phyloP scores from a whole-genome alignment of 2,329 filamentous ascomycete species.

The Epichloe brachyelytri region DNA sequence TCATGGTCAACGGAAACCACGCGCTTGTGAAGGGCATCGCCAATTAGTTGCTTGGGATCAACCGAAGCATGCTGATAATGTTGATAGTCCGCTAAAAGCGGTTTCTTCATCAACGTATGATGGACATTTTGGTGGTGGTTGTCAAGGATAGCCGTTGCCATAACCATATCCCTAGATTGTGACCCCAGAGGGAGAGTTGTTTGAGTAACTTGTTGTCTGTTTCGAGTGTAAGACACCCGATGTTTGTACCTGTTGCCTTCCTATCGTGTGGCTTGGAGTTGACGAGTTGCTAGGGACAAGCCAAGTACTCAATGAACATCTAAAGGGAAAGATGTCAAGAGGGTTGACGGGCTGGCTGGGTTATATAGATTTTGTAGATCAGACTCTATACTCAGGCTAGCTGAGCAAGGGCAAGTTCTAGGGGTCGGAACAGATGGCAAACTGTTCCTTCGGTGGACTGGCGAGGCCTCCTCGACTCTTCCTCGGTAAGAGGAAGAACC shows the following conservation, averaged over 20 bases:
- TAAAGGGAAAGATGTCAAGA: neutral
- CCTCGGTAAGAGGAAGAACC: conserved; percentile 99
- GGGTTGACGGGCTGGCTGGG: neutral
- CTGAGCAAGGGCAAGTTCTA: conserved; percentile 47
- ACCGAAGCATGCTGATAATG: conserved; percentile 28
- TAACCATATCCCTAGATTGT: conserved; percentile 44
- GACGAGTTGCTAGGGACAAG: conserved; percentile 2
- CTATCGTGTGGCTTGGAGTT: neutral
- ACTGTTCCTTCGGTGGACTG: conserved; percentile 81
- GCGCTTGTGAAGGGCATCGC: conserved; percentile 73
- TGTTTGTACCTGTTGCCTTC: neutral
- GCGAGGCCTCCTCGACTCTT: conserved; percentile 99
- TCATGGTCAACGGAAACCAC: conserved; percentile 78
- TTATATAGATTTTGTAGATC: conserved; percentile 2
- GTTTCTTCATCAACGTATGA: conserved; percentile 35
- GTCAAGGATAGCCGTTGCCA: conserved; percentile 49
- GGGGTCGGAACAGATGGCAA: conserved; percentile 89
- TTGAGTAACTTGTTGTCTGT: neutral
- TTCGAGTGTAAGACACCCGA: too few relatives aligned
- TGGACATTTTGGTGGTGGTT: conserved; percentile 34
- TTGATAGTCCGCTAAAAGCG: conserved; percentile 24
- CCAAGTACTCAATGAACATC: conserved; percentile 2
- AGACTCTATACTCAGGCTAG: conserved; percentile 1
- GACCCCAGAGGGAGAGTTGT: conserved; percentile 1
- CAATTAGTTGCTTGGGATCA: conserved; percentile 67